Conservation (phyloP, 176 grass and related monocot genomes). For the Dendrocalamus sinicus region DNA sequence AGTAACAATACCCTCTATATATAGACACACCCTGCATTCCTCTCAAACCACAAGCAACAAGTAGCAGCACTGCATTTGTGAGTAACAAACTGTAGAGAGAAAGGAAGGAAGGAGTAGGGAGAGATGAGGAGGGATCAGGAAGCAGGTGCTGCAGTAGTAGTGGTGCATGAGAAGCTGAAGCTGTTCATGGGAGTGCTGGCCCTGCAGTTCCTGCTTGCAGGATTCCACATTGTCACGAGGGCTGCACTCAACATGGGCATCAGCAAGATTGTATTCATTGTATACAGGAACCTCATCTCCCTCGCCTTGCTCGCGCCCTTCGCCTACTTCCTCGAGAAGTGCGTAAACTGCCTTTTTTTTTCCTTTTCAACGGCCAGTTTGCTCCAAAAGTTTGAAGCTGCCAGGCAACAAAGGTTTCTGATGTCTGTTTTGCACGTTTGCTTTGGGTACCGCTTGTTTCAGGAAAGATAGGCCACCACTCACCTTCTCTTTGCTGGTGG, state of each 20-base stretch:
- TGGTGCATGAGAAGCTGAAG: conserved; percentile 74
- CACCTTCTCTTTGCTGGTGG: conserved; percentile 78
- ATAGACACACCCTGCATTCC: conserved; percentile 4
- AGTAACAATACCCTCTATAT: conserved; percentile 27
- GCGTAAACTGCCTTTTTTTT: conserved; percentile 8
- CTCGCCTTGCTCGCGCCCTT: conserved; percentile 84
- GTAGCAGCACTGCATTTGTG: conserved; percentile 6
- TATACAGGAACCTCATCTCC: conserved; percentile 91
- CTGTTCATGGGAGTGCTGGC: conserved; percentile 70
- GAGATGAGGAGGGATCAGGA: conserved; percentile 41
- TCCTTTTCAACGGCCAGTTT: not conserved
- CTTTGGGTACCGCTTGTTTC: not conserved
- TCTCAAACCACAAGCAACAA: conserved; percentile 31
- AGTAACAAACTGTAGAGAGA: conserved; percentile 15
- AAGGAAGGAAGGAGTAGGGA: conserved; percentile 26
- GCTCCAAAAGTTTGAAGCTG: not conserved
- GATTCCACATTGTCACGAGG: conserved; percentile 86
- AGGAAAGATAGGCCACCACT: conserved; percentile 92
- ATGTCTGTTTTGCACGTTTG: not conserved
- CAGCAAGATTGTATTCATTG: conserved; percentile 90
- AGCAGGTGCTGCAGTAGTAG: not conserved
- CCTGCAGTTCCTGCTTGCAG: conserved; percentile 79
- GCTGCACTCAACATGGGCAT: conserved; percentile 93
- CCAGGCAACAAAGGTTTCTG: not conserved
- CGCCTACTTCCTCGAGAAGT: conserved; percentile 99